A percentile compares a stretch with the other conserved stretches of the same genome.
Evolutionary conservation across 2,329 filamentous ascomycete species (phyloP).

Genomic region (Emergomyces orientalis): DNA sequence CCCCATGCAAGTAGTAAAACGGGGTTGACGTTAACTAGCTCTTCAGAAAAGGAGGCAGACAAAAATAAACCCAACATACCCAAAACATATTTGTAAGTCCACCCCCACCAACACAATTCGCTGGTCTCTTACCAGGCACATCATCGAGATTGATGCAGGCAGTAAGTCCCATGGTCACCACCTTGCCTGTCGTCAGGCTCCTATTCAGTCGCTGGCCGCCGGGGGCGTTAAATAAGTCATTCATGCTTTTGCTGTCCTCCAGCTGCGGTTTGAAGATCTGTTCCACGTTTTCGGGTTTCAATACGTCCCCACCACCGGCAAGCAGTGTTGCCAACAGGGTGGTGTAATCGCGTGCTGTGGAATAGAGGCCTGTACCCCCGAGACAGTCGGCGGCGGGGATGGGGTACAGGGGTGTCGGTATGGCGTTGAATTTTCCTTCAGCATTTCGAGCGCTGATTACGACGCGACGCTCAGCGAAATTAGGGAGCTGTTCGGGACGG

Average conservation of each 20-base stretch:
- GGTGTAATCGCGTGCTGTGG: constrained; percentile 17
- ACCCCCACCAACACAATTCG: constrained; percentile 6
- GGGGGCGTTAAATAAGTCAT: neutral
- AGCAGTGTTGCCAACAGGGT: constrained; percentile 17
- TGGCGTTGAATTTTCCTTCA: neutral
- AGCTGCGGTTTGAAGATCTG: constrained; percentile 6
- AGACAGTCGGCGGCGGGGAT: constrained; percentile 11
- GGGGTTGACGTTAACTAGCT: neutral
- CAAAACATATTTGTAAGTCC: constrained; percentile 9
- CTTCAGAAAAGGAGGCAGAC: too few relatives aligned
- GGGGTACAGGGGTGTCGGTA: neutral
- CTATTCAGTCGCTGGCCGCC: constrained; percentile 4
- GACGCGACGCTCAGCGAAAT: neutral
- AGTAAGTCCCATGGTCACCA: constrained; percentile 7
- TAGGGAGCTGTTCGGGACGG: constrained; percentile 7
- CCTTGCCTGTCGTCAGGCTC: neutral
- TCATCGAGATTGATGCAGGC: constrained; percentile 8
- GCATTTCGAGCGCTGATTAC: neutral
- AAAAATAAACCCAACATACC: constrained; percentile 4
- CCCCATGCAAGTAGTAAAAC: neutral
- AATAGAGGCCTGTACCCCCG: constrained; percentile 19
- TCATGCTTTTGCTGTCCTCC: constrained; percentile 1
- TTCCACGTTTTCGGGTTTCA: constrained; percentile 6
- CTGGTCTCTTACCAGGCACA: neutral
- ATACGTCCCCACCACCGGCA: constrained; percentile 1